phyloP scores from a whole-genome alignment of 768 basidiomycete genomes.

The Pulveroboletus sp. region DNA sequence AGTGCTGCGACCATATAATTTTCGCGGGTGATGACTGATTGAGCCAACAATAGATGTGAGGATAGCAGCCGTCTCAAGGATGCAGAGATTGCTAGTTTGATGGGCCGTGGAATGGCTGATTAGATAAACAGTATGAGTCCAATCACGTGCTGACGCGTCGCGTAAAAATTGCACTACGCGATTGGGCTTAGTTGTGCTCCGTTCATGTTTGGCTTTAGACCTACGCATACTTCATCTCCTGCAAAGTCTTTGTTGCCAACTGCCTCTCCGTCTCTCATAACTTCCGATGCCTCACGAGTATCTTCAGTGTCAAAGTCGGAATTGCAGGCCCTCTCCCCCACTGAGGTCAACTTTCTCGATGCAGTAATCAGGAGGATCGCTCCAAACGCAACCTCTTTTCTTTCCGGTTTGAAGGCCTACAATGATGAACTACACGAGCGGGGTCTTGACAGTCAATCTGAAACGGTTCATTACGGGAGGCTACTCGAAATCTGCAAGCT shows the following conservation, averaged over 20 bases:
- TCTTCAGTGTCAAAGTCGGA: conserved; percentile 43
- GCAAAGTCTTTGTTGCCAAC: conserved; percentile 27
- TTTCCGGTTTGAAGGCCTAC: conserved; percentile 82
- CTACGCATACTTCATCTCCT: conserved; percentile 46
- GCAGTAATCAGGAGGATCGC: conserved; percentile 68
- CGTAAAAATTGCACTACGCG: conserved; percentile 19
- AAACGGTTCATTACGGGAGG: conserved; percentile 78
- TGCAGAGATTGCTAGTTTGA: not conserved
- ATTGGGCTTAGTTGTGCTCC: not conserved
- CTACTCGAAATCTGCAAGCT: conserved; percentile 78
- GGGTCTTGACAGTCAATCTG: conserved; percentile 69
- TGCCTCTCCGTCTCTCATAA: conserved; percentile 5
- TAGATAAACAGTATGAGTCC: conserved; percentile 20
- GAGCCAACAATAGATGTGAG: conserved; percentile 4
- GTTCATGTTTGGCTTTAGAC: conserved; percentile 43
- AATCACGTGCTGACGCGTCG: conserved; percentile 27
- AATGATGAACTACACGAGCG: conserved; percentile 71
- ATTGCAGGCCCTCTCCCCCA: conserved; percentile 43
- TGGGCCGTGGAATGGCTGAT: not conserved
- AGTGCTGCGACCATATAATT: not conserved
- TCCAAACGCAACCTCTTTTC: conserved; percentile 65
- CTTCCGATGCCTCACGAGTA: conserved; percentile 37
- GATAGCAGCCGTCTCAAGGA: conserved; percentile 7
- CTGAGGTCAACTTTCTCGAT: conserved; percentile 70
- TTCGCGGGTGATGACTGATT: not conserved